Base-by-base conservation (phyloP, 306 rosid species). In the Vigna nakashimae region DNA sequence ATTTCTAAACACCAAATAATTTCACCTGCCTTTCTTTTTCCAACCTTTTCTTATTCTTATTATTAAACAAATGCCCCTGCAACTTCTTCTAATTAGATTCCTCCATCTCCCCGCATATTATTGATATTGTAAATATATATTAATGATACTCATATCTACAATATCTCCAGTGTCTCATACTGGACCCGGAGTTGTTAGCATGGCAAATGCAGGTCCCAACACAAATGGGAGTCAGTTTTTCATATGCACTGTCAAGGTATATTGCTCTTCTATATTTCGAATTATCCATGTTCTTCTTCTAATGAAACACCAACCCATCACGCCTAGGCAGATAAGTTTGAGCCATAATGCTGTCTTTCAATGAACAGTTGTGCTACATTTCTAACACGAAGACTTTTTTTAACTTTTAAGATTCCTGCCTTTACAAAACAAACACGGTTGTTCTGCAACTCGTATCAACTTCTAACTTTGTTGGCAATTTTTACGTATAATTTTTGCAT, bases 141-240 rank as follows among this genome's bases (percentile, higher is more conserved):
- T 4, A 14, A 74, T 40, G 8, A 62, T 71, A 20, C 74, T 77
- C 65, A 60, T 60, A 45, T 72, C 16, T 72, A 40, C 60, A 72
- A 59, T 70, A 52, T 83, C 78, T 80, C 73, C 78, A 94, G 98
- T 95, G 86, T 71, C 88, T 69, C 98, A 92, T 74, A 73, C 82
- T 57, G 97, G 99, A 70, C 92, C 98, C 0, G 99, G 99, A 82
- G 82, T 87, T 82, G 83, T 95, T 65, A 95, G 99, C 90, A 95
- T 95, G 99, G 98, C 99, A 70, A 95, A 95, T 86, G 98, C 99
- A 38, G 99, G 99, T 69, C 99, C 99, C 66, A 92, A 95, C 80
- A 92, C 98, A 51, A 95, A 95, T 53, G 99, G 98, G 65, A 95
- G 99, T 80, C 99, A 95, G 80, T 95, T 95, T 84, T 95, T 95